Base-by-base conservation (phyloP, 495 filamentous ascomycete species). In the Lasiosphaeris hirsuta region DNA sequence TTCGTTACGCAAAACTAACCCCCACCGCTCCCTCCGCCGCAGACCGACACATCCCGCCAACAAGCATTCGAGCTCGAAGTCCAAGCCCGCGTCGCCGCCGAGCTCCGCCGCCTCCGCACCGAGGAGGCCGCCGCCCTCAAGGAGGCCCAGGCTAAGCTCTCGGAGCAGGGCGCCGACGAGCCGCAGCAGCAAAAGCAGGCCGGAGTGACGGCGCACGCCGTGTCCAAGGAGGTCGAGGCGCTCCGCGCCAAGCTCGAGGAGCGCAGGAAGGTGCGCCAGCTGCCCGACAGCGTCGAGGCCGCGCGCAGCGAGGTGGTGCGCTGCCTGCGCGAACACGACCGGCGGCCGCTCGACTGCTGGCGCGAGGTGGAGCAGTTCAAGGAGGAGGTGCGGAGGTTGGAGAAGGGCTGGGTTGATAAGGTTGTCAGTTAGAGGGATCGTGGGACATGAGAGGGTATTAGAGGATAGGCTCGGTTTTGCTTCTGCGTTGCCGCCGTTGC, bases 321-420 rank as follows among this genome's bases (percentile, higher is more conserved):
- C 45, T 98, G 94, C 72, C 77, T 98, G 78, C 76, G 87, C 61
- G 78, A 85, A 67, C 88, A 97, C 75, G 93, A 97, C 66, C 78
- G 92, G 50, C 81, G 91, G 73, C 95, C 94, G 68, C 73, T 98
- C 69, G 86, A 97, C 79, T 98, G 94, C 80, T 97, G 90, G 87
- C 81, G 84, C 72, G 95, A 98, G 81, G 92, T 97, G 15, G 88
- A 90, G 72, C 79, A 75, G 33, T 98, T 98, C 65, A 94, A 89
- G 81, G 79, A 79, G 63, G 90, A 95, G 78, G 92, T 96, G 33
- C 82, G 90, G 47, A 81, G 77, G 69, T 68, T 97, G 72, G 93
- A 97, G 79, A 86, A 83, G 70, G 80, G 78, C 15, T 97, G 95
- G 82, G 86, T 97, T 42, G 86, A 93, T 64, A 89, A 86, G 73